Evolutionary conservation across 2,329 filamentous ascomycete species (phyloP), one percentile per base, ranked within the genome.

Genomic region (Colletotrichum paranaense): DNA sequence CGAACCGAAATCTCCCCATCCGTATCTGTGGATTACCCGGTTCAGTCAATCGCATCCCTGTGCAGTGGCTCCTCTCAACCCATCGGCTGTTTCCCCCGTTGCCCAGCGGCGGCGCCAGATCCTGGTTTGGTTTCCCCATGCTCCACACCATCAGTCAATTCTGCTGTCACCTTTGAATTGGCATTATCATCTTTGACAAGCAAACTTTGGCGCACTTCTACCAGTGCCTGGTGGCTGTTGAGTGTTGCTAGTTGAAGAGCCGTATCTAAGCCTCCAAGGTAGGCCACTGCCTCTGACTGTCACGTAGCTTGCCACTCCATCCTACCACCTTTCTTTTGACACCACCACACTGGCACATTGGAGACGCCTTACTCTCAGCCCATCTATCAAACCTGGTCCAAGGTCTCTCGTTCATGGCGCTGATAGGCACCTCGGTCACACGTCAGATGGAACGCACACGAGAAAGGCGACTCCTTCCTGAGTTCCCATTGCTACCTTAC

Each of bases 401-500:
- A 28, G 24, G 16, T 49, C 30, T 28, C 32, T 12, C 5, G 6
- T 46, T 22, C 59, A 5, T 53, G 53, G 22, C 38, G 63, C 53
- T 71, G 62, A 71, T 71, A 71, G 63, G 32, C 46, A 62, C 35
- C 56, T 42, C 46, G 9, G 32, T 26, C 64, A 49, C 49, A 38
- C 57, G 49, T 53, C 52, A 57, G 53, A 65, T n/a, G 56, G 28
- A n/a, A 28, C 42, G n/a, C 59, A 38, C 9, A 58, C 19, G 16
- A 32, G n/a, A 30, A 19, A 63, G 69, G 12, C 59, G 8, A 42
- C n/a, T 32, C 38, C 58, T 72, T 32, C 55, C 19, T 9, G 19
- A 49, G 19, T 9, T n/a, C 7, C 30, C 8, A 38, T 28, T 70
- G 70, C 70, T 69, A 73, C 49, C 49, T 53, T 64, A 28, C 65